Conservation (phyloP, 495 filamentous ascomycete species). For the Wilcoxina mikolae region DNA sequence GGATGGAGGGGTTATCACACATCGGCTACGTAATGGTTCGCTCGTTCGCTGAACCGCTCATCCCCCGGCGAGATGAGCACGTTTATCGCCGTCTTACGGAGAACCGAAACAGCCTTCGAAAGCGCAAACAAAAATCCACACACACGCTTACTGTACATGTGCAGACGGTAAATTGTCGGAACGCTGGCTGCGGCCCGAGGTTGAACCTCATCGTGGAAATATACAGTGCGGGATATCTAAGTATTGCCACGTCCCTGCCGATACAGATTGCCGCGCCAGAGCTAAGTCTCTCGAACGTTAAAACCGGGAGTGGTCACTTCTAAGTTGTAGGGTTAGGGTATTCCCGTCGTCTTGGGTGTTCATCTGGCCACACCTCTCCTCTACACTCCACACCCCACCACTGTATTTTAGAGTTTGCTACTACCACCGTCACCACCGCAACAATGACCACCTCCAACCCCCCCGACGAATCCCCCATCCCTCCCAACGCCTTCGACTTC, state of each 20-base stretch:
- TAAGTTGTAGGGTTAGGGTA: too few species aligned
- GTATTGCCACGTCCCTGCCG: too few species aligned
- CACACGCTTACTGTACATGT: too few species aligned
- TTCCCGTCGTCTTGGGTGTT: too few species aligned
- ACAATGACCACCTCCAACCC: not conserved
- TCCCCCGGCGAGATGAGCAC: not conserved
- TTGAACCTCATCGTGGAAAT: too few species aligned
- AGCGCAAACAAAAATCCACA: too few species aligned
- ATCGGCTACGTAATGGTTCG: conserved; percentile 29
- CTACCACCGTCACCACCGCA: not conserved
- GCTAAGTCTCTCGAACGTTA: too few species aligned
- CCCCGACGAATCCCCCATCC: conserved; percentile 28
- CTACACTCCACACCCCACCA: not conserved
- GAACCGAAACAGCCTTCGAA: too few species aligned
- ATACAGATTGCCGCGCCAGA: too few species aligned
- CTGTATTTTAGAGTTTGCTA: not conserved
- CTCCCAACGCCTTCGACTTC: conserved; percentile 60
- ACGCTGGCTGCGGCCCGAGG: not conserved
- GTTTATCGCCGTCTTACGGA: not conserved
- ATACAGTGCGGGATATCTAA: too few species aligned
- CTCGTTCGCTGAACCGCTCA: not conserved
- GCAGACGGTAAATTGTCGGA: not conserved
- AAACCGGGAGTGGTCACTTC: too few species aligned
- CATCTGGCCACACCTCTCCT: not conserved
- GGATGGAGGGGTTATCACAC: not conserved